These are phyloP conservation scores for Kuraishia piskuri DNA, from an alignment of 805 yeast species.

Conservation along the genomic window DNA sequence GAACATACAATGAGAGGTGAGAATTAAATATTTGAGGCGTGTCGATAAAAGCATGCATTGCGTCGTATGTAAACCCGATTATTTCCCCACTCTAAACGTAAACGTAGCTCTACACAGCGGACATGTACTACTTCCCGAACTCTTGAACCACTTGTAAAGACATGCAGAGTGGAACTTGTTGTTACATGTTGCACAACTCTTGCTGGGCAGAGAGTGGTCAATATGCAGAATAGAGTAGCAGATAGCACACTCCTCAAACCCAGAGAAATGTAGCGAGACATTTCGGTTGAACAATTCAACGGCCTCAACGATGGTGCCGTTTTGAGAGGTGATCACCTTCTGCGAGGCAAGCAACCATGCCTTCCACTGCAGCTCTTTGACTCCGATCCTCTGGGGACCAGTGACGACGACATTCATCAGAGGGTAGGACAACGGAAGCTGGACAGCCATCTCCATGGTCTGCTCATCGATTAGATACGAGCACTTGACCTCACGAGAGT, in stretches of 20 bases:
- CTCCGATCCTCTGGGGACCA: conserved; percentile 79
- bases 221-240: conserved; percentile 90
- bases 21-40: no score
- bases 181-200: conserved; percentile 81
- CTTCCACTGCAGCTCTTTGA: conserved; percentile 87
- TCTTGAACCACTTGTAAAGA: conserved; percentile 93
- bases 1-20: no score
- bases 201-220: conserved; percentile 85
- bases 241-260: conserved; percentile 94
- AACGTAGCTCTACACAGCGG: conserved; percentile 82
- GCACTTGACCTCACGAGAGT: conserved; percentile 61
- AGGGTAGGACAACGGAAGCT: conserved; percentile 72
- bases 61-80: no score
- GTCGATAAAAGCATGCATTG: no score
- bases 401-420: conserved; percentile 63
- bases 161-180: conserved; percentile 96
- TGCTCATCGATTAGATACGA: conserved; percentile 81
- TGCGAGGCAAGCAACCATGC: conserved; percentile 93
- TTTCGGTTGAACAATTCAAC: conserved; percentile 63
- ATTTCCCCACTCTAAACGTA: conserved; percentile 26
- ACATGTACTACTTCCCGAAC: conserved; percentile 87
- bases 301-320: conserved; percentile 63
- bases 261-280: conserved; percentile 79
- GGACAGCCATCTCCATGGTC: conserved; percentile 67
- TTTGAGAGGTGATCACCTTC: conserved; percentile 65